Evolutionary conservation across 2,329 filamentous ascomycete species (phyloP).

Genomic region (Aspergillus terreus): DNA sequence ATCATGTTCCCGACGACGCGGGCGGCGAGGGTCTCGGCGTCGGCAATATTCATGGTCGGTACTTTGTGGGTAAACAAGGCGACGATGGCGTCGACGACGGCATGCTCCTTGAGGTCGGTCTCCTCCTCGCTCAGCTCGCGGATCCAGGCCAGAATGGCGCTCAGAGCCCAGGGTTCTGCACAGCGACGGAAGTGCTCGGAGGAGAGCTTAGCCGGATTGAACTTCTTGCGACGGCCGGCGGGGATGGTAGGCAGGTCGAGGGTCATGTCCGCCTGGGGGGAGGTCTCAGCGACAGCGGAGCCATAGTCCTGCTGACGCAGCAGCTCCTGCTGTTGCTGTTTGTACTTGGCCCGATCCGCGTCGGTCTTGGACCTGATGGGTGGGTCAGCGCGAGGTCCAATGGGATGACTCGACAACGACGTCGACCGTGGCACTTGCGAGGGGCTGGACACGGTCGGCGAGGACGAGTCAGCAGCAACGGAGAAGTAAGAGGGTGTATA

Average conservation of each 20-base stretch:
- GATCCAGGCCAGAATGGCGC: constrained; percentile 81
- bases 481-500: constrained; percentile 36
- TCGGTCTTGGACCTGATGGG: constrained; percentile 94
- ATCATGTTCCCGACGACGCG: constrained; percentile 79
- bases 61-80: constrained; percentile 91
- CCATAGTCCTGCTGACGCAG: constrained; percentile 49
- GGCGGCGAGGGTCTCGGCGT: constrained; percentile 81
- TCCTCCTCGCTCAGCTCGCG: constrained; percentile 88
- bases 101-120: constrained; percentile 77
- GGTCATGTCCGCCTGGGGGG: constrained; percentile 50
- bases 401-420: constrained; percentile 77
- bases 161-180: constrained; percentile 86
- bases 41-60: constrained; percentile 96
- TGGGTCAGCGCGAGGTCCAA: constrained; percentile 71
- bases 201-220: constrained; percentile 79
- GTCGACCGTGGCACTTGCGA: constrained; percentile 66
- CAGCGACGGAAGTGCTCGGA: constrained; percentile 80
- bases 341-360: constrained; percentile 62
- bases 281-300: constrained; percentile 48
- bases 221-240: constrained; percentile 73
- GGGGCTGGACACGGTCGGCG: constrained; percentile 42
- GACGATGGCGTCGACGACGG: constrained; percentile 81
- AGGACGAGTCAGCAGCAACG: constrained; percentile 50
- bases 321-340: constrained; percentile 50
- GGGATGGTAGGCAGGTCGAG: constrained; percentile 85